Percentiles rank a stretch among this genome's conserved stretches.
phyloP scores from a whole-genome alignment of 202 grass and related monocot genomes.

The Cymbopogon flexuosus region DNA sequence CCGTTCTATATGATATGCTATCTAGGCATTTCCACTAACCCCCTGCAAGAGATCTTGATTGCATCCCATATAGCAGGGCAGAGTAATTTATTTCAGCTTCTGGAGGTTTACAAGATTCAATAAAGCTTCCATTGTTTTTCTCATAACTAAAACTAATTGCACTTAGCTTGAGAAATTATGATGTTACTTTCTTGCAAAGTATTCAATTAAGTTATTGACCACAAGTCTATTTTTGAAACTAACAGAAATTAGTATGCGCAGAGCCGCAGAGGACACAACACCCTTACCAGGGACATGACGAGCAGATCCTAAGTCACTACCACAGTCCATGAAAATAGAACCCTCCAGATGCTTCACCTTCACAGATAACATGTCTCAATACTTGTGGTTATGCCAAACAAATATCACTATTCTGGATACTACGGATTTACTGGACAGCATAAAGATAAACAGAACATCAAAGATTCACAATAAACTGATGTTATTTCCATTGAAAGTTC shows the following conservation, averaged over 20 bases:
- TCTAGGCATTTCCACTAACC: not conserved
- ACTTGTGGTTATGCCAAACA: not conserved
- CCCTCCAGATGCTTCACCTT: constrained; percentile 79
- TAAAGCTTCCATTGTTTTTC: not conserved
- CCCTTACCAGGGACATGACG: constrained; percentile 74
- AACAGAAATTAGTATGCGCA: constrained; percentile 27
- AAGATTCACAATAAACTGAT: not conserved
- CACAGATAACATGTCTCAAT: constrained; percentile 39
- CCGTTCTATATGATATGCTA: not conserved
- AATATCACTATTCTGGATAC: not conserved
- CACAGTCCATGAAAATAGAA: constrained; percentile 86
- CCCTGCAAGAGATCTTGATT: not conserved
- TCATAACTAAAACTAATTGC: not conserved
- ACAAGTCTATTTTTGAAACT: constrained; percentile 25
- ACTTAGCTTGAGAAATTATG: not conserved
- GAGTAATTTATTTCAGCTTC: constrained; percentile 6
- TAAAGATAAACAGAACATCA: not conserved
- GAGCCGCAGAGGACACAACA: constrained; percentile 5
- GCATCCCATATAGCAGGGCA: not conserved
- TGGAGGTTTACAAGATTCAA: not conserved
- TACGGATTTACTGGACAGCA: not conserved
- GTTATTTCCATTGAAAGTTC: constrained; percentile 2
- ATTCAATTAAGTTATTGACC: not conserved
- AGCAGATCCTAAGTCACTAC: constrained; percentile 85
- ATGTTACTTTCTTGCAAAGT: not conserved